Percentiles rank a stretch among this genome's conserved stretches.
These are phyloP conservation scores for Phaeophleospora eucalypticola DNA, from an alignment of 2,329 filamentous ascomycete genomes.

Conservation along the genomic window DNA sequence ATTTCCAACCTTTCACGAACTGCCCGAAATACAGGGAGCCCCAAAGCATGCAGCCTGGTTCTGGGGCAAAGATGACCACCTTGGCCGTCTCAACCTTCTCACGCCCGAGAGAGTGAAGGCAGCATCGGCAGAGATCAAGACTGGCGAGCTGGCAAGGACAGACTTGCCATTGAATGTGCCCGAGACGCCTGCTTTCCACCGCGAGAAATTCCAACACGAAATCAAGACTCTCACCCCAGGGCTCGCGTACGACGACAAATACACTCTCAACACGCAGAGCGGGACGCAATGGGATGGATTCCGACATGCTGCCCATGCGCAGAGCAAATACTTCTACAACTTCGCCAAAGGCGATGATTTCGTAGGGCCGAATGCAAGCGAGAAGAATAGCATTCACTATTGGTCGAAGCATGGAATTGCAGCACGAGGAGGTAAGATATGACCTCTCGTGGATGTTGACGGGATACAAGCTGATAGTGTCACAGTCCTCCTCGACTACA, in stretches of 20 bases:
- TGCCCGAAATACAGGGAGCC: conserved; percentile 50
- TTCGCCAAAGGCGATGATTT: conserved; percentile 41
- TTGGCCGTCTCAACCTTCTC: conserved; percentile 54
- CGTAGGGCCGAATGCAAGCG: conserved; percentile 36
- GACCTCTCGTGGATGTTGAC: no score
- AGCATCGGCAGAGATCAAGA: conserved; percentile 51
- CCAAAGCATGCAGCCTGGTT: conserved; percentile 57
- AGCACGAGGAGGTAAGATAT: conserved; percentile 34
- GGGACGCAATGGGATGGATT: conserved; percentile 47
- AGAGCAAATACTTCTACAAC: conserved; percentile 40
- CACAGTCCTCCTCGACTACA: no score
- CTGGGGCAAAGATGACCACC: conserved; percentile 55
- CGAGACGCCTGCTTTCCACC: conserved; percentile 49
- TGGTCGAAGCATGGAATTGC: conserved; percentile 45
- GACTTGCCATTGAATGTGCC: conserved; percentile 54
- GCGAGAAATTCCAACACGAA: conserved; percentile 52
- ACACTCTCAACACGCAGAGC: conserved; percentile 42
- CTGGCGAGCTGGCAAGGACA: conserved; percentile 53
- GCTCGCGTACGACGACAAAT: conserved; percentile 41
- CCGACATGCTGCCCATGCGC: conserved; percentile 41
- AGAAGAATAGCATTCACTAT: conserved; percentile 44
- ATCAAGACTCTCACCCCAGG: conserved; percentile 44
- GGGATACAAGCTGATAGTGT: no score
- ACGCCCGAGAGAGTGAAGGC: conserved; percentile 53
- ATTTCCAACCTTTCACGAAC: conserved; percentile 52